Conservation (phyloP, 2,329 filamentous ascomycete genomes). For the Corniculantispora saksenae region DNA sequence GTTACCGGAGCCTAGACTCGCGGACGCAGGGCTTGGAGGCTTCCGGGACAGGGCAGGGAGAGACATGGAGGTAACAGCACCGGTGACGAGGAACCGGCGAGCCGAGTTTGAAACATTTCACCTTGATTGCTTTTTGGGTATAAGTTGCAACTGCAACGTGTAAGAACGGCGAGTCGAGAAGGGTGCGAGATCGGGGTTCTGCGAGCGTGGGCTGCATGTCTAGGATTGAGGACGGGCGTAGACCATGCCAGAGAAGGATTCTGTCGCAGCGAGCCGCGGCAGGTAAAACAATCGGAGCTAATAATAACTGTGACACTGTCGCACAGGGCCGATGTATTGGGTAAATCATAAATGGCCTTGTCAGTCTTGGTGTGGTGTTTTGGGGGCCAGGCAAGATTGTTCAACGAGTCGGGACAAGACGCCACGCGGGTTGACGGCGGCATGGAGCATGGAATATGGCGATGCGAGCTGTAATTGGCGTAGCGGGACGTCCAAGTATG, state of each 20-base stretch:
- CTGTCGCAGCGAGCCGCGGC: neutral
- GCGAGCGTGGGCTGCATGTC: constrained; percentile 6
- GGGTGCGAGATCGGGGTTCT: constrained; percentile 1
- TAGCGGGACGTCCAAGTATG: neutral
- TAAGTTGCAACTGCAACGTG: neutral
- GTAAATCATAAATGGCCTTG: neutral
- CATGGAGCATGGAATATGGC: too few species aligned
- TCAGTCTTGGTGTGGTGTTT: neutral
- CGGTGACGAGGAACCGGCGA: neutral
- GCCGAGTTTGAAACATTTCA: constrained; percentile 6
- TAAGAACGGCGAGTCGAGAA: neutral
- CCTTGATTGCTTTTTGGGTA: neutral
- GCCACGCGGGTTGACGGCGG: neutral
- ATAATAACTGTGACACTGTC: constrained; percentile 1
- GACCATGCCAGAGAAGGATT: neutral
- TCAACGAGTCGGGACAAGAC: neutral
- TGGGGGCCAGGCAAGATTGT: neutral
- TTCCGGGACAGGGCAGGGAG: neutral
- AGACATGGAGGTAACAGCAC: constrained; percentile 7
- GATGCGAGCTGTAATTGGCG: neutral
- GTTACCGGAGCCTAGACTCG: constrained; percentile 12
- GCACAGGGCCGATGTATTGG: neutral
- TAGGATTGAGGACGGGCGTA: neutral
- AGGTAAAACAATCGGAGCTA: constrained; percentile 7
- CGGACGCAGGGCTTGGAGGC: neutral